phyloP scores from a whole-genome alignment of 768 basidiomycete species.

The Xerocomellus intermedius region DNA sequence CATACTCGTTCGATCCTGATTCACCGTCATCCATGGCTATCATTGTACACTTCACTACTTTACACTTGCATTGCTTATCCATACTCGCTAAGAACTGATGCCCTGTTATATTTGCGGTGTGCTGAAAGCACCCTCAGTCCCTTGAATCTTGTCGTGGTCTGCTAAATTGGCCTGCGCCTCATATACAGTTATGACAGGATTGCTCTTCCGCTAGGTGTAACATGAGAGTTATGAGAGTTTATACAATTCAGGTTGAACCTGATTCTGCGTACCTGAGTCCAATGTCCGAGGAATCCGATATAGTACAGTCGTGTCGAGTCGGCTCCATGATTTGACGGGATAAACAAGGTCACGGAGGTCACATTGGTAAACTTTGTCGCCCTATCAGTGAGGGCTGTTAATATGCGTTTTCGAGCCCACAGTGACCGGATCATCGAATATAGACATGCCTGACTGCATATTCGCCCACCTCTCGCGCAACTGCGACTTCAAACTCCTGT shows the following conservation, averaged over 20 bases:
- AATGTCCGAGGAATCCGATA: slow-evolving; percentile 80
- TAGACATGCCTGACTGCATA: slow-evolving; percentile 72
- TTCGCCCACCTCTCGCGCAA: slow-evolving; percentile 77
- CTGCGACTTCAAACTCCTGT: slow-evolving; percentile 71
- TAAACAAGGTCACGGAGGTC: slow-evolving; percentile 77
- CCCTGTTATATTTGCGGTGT: slow-evolving; percentile 38
- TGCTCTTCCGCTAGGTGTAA: slow-evolving; percentile 60
- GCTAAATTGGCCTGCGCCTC: slow-evolving; percentile 85
- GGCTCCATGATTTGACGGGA: slow-evolving; percentile 78
- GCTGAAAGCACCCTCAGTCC: slow-evolving; percentile 62
- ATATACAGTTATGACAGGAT: slow-evolving; percentile 83
- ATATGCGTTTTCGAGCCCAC: neutral
- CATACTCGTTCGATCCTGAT: neutral
- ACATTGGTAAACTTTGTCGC: slow-evolving; percentile 84
- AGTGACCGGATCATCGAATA: neutral
- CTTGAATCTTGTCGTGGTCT: slow-evolving; percentile 84
- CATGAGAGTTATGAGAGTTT: neutral
- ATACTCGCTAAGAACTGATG: neutral
- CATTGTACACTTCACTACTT: slow-evolving; percentile 8
- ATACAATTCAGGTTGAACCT: neutral
- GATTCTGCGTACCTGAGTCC: slow-evolving; percentile 59
- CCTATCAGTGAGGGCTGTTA: slow-evolving; percentile 38
- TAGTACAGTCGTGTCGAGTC: slow-evolving; percentile 79
- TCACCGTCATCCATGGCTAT: neutral
- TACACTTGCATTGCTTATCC: slow-evolving; percentile 10